phyloP scores from a whole-genome alignment of 495 filamentous ascomycete genomes.

The Neohortaea acidophila region DNA sequence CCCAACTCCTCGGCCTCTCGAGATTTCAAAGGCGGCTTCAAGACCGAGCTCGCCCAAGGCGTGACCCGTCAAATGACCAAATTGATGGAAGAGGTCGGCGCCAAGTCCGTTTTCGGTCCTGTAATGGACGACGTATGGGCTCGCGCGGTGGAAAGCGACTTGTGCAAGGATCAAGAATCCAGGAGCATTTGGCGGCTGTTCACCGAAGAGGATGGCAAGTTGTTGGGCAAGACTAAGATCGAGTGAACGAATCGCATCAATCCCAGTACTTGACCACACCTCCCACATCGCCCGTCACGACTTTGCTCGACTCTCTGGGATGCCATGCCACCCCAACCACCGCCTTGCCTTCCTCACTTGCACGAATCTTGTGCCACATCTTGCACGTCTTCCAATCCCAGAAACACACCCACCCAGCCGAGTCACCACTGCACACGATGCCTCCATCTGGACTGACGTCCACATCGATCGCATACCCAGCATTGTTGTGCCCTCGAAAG shows the following conservation, averaged over 20 bases:
- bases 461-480: conserved; percentile 83
- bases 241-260: conserved; percentile 32
- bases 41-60: not conserved
- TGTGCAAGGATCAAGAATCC: conserved; percentile 1
- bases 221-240: conserved; percentile 1
- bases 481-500: conserved; percentile 89
- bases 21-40: conserved; percentile 1
- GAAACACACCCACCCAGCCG: conserved; percentile 76
- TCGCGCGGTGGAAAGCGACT: not conserved
- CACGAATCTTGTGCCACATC: conserved; percentile 89
- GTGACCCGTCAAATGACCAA: conserved; percentile 2
- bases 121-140: conserved; percentile 2
- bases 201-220: not conserved
- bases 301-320: conserved; percentile 85
- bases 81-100: conserved; percentile 1
- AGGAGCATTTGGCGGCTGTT: not conserved
- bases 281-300: conserved; percentile 78
- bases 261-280: conserved; percentile 93
- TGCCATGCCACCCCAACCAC: conserved; percentile 81
- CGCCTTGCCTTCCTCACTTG: conserved; percentile 46
- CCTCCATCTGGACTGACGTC: conserved; percentile 80
- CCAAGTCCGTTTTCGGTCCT: not conserved
- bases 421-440: conserved; percentile 72
- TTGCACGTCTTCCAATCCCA: conserved; percentile 99
- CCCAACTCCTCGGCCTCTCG: conserved; percentile 1